A percentile compares a stretch with the other conserved stretches of the same genome.
These are phyloP conservation scores for Gossypium gossypioides DNA, from an alignment of 441 rosid genomes.

Conservation along the genomic window DNA sequence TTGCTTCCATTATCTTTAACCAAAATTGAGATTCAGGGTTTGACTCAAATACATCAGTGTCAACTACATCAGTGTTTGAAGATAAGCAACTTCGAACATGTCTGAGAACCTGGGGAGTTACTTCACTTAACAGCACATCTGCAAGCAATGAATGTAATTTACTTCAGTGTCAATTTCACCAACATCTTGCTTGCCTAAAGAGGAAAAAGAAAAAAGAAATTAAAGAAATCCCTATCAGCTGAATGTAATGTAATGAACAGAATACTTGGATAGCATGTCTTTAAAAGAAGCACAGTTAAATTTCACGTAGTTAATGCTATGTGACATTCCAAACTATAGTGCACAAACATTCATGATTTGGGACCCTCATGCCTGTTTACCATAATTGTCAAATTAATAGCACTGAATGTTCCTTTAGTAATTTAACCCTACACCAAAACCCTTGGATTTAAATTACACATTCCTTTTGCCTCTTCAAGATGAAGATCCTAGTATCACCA, in stretches of 20 bases:
- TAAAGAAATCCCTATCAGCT: background rate
- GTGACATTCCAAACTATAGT: background rate
- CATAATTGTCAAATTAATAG: background rate
- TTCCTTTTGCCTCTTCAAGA: background rate
- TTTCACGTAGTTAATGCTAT: background rate
- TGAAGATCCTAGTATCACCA: background rate
- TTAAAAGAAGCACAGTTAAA: background rate
- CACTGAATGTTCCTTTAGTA: background rate
- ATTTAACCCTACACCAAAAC: background rate
- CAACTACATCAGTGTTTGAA: constrained; percentile 32
- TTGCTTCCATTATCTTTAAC: constrained; percentile 55
- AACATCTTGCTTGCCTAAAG: constrained; percentile 4
- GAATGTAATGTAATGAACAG: background rate
- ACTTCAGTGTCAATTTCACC: background rate
- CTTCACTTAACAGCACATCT: constrained; percentile 71
- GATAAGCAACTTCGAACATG: constrained; percentile 47
- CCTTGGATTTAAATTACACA: background rate
- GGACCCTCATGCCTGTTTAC: background rate
- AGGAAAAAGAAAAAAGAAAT: background rate
- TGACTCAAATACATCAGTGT: constrained; percentile 30
- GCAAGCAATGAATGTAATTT: constrained; percentile 26
- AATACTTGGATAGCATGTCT: background rate
- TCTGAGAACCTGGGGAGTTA: constrained; percentile 48
- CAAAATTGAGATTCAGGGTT: constrained; percentile 47
- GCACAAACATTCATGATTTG: background rate